Base-by-base conservation (phyloP, 768 basidiomycete species). In the Collybia nuda region DNA sequence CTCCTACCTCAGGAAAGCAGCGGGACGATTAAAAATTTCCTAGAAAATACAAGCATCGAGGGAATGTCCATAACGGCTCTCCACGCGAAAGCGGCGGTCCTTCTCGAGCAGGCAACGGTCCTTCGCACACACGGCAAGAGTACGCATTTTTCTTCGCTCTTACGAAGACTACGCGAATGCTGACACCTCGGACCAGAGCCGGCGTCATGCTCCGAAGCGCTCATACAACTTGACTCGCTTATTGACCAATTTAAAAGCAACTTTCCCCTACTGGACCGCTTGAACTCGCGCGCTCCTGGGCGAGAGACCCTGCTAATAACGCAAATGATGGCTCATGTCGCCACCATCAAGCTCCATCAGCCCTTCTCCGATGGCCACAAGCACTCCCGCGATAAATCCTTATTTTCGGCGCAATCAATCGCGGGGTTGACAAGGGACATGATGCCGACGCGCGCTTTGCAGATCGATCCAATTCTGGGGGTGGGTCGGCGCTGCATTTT, bases 321-420 rank as follows among this genome's bases (percentile, higher is more conserved):
- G 14, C 66, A 71, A 36, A 64, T 69, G 40, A 58, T 74, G 40
- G 60, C 64, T 5, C 64, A 67, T 26, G 59, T 60, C 9, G 72
- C 74, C 19, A 65, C 61, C 11, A 70, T 73, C 44, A 64, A 61
- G 43, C 48, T 64, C 49, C 56, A 60, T 48, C 29, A 47, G 2
- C 45, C 48, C 5, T 52, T 46, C 4, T 18, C 54, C 12, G 39
- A 47, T 19, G 58, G 58, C 38, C 43, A 57, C 24, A 23, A 41
- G 44, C 46, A 22, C n/a, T 57, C 58, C 11, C 46, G 56, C 28
- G 51, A 57, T 17, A 55, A 53, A 24, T 38, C 49, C n/a, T 56
- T 60, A 15, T 22, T 28, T 38, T 50, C 56, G 12, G 58, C 58
- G 17, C 56, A 55, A 23, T 28, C 48, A 17, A 55, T 60, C 23